Evolutionary conservation across 1,139 yeast species (phyloP), one percentile per base, ranked within the genome.

Genomic region (Saccharomyces hybrid): DNA sequence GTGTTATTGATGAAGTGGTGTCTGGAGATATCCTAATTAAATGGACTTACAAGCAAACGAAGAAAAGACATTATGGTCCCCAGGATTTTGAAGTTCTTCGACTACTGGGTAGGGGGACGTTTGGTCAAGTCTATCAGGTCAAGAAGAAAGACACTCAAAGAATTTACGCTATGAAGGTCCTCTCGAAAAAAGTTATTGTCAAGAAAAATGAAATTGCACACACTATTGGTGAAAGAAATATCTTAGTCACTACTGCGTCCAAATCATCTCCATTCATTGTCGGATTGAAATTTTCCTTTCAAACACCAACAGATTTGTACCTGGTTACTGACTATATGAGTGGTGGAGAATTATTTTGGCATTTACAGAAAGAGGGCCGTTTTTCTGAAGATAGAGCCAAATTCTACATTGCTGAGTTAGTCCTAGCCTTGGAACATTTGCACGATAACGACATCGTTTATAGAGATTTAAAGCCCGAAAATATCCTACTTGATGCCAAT

Each of bases 281-380:
- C 42, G 97, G 97, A 0, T 79, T 93, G 64, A 93, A 93, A 73
- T 91, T 91, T 70, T 88, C 97, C 2, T 93, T 93, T 72, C 99
- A 93, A 74, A 93, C 98, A 0, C 95, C 95, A 47, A 75, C 87
- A 0, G 98, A 93, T 71, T 78, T 93, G 59, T 93, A 90, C 69
- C 77, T 93, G 56, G 97, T 93, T 31, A 93, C 98, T 1, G 99
- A 93, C 73, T 93, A 88, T 73, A 91, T 93, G 98, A 85, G 95
- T 50, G 99, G 99, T 47, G 99, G 99, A 57, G 99, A 93, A 73
- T 78, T 93, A 61, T 93, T 93, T 70, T 91, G 97, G 97, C 98
- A 93, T 74, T 77, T 93, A 68, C 98, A 93, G 73, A 88, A 88
- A 68, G 98, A 93, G 70, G 97, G 97, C 47, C 81, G 97, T 61